Evolutionary conservation across 192 early-diverging fungal genomes (phyloP), one percentile per base, ranked within the genome.

Genomic region (Entomortierella chlamydospora): DNA sequence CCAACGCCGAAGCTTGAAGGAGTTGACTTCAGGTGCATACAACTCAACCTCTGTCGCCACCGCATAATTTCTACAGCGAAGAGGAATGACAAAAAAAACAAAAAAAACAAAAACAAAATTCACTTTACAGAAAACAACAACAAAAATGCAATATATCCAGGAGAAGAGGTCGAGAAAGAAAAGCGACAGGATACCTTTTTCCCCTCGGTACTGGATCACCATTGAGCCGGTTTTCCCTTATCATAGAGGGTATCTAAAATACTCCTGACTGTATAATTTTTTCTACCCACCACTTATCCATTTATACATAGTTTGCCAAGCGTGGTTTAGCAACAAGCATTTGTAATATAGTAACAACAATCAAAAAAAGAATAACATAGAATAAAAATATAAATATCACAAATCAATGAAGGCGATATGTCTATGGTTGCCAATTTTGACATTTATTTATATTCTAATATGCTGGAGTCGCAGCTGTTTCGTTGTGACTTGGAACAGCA

Each of bases 1-100:
- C 26, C 80, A 88, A 28, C 88, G 89, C 33, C 92, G 94, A 12
- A 73, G 81, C 3, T 50, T 87, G 26, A 86, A 90, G 61, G 34
- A 64, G n/a, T 57, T 84, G 34, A 61, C 64, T 6, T 47, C 70
- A 2, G 39, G 65, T 42, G 68, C 67, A 1, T 37, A 58, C 18
- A 41, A 63, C 43, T 15, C 25, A 56, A 0, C 41, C 58, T 28
- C 68, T 20, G 39, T 67, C 23, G 63, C 57, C 31, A 52, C 43
- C 33, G 73, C 65, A 54, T 66, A 66, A 66, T 10, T 8, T 43
- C 29, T 28, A 18, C 56, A 55, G 30, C 1, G 11, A 59, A 42
- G 34, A 53, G 11, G 57, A 67, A 39, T 28, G 30, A 37, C 18
- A 18, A 30, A 50, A 30, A 67, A 31, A 20, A 30, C 56, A 49